Evolutionary conservation across 2,329 filamentous ascomycete genomes (phyloP).

Genomic region (Balansia obtecta): DNA sequence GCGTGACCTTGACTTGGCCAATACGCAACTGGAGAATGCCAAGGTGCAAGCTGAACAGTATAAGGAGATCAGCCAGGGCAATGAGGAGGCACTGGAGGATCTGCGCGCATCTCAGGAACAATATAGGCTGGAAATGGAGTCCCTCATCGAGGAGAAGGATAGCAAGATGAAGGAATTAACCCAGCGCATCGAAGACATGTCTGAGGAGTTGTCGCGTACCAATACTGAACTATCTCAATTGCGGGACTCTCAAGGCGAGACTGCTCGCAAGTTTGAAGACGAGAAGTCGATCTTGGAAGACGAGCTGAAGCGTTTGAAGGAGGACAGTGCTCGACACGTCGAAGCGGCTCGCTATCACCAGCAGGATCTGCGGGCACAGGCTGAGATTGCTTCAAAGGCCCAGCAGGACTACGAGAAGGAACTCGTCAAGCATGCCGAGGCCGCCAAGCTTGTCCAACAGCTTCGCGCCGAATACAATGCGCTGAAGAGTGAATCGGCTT

Average conservation of each 20-base stretch:
- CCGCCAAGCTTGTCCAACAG: constrained; percentile 71
- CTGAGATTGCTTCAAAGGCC: constrained; percentile 82
- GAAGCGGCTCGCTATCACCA: constrained; percentile 76
- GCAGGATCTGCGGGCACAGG: constrained; percentile 84
- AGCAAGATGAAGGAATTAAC: constrained; percentile 68
- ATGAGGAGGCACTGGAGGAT: constrained; percentile 77
- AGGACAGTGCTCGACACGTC: constrained; percentile 68
- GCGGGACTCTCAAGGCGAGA: constrained; percentile 69
- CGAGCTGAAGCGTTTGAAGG: constrained; percentile 70
- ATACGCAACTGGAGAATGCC: constrained; percentile 67
- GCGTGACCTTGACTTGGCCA: constrained; percentile 71
- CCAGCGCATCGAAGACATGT: constrained; percentile 73
- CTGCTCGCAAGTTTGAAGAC: constrained; percentile 58
- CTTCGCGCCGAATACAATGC: constrained; percentile 72
- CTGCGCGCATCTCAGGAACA: constrained; percentile 72
- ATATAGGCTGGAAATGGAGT: constrained; percentile 77
- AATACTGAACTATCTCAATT: constrained; percentile 73
- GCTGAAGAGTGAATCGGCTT: constrained; percentile 65
- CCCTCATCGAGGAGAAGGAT: constrained; percentile 64
- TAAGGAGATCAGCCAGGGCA: constrained; percentile 72
- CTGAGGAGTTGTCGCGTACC: constrained; percentile 65
- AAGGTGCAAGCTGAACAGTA: constrained; percentile 78
- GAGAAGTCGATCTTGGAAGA: constrained; percentile 69
- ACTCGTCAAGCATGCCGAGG: constrained; percentile 87
- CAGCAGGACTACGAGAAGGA: constrained; percentile 95